A percentile compares a stretch with the other conserved stretches of the same genome.
phyloP scores from a whole-genome alignment of 352 stramenopile genomes.

The Pythium graminicola region DNA sequence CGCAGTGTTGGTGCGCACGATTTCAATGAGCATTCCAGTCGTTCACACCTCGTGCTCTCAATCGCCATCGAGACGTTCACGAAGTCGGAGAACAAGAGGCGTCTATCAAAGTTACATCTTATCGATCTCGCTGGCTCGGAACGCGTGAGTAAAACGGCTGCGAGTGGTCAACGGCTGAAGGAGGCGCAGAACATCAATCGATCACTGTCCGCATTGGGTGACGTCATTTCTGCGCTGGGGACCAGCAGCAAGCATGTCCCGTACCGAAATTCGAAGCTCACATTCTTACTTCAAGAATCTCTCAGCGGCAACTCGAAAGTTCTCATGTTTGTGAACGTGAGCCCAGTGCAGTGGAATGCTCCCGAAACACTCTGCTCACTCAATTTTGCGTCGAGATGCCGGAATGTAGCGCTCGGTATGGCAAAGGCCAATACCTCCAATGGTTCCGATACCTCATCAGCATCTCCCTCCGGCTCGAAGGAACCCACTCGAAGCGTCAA shows the following conservation, averaged over 20 bases:
- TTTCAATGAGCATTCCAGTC: slow-evolving; percentile 90
- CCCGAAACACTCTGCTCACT: slow-evolving; percentile 88
- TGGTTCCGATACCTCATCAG: slow-evolving; percentile 6
- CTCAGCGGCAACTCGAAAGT: slow-evolving; percentile 77
- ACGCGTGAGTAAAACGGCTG: slow-evolving; percentile 85
- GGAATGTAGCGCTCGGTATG: slow-evolving; percentile 81
- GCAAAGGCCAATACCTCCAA: slow-evolving; percentile 46
- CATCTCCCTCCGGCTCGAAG: slow-evolving; percentile 10
- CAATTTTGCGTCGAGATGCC: slow-evolving; percentile 86
- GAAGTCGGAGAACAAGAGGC: slow-evolving; percentile 37
- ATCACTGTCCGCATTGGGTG: slow-evolving; percentile 89
- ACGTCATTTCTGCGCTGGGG: slow-evolving; percentile 92
- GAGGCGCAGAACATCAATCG: slow-evolving; percentile 96
- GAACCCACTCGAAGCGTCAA: slow-evolving; percentile 4
- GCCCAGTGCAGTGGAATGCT: slow-evolving; percentile 81
- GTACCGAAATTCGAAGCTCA: slow-evolving; percentile 96
- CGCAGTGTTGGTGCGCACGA: slow-evolving; percentile 85
- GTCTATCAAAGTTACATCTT: slow-evolving; percentile 74
- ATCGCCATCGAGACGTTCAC: slow-evolving; percentile 62
- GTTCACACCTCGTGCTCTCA: slow-evolving; percentile 90
- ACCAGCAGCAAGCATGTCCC: slow-evolving; percentile 89
- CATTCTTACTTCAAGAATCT: slow-evolving; percentile 81
- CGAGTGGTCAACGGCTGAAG: slow-evolving; percentile 90
- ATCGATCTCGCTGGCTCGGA: slow-evolving; percentile 88
- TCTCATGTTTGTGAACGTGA: slow-evolving; percentile 86